A percentile compares a stretch with the other conserved stretches of the same genome.
Conservation (phyloP, 1,284 basidiomycete genomes). For the Moesziomyces aphidis region DNA sequence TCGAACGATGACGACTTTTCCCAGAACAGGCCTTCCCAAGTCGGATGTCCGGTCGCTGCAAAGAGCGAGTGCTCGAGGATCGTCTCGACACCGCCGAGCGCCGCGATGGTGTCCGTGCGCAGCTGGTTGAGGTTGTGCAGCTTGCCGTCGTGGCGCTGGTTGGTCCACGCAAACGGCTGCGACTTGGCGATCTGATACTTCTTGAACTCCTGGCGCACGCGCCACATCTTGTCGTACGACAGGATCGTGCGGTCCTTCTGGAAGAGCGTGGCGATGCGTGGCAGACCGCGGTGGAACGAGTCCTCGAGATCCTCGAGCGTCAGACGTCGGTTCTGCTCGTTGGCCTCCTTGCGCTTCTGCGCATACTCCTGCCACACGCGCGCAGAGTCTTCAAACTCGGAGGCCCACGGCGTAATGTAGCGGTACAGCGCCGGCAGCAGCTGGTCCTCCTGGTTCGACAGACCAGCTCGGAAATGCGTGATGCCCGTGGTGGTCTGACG, state of each 20-base stretch:
- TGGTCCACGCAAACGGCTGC: conserved; percentile 99
- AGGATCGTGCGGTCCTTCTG: conserved; percentile 97
- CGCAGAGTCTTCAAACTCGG: conserved; percentile 96
- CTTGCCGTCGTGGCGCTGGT: conserved; percentile 96
- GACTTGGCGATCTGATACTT: conserved; percentile 88
- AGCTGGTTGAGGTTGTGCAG: conserved; percentile 98
- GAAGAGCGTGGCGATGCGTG: conserved; percentile 96
- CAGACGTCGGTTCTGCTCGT: conserved; percentile 94
- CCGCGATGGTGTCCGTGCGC: conserved; percentile 98
- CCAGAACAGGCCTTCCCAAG: conserved; percentile 74
- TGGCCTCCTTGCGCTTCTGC: conserved; percentile 98
- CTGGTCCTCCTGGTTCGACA: conserved; percentile 77
- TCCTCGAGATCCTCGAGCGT: conserved; percentile 98
- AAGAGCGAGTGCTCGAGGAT: conserved; percentile 97
- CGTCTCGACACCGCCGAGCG: conserved; percentile 95
- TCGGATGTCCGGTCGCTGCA: conserved; percentile 90
- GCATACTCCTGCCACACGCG: conserved; percentile 99
- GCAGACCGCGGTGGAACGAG: conserved; percentile 98
- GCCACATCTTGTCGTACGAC: conserved; percentile 96
- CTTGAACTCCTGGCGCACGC: conserved; percentile 89
- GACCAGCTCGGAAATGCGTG: conserved; percentile 96
- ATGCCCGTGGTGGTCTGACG: conserved; percentile 92
- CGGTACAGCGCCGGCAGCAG: conserved; percentile 92
- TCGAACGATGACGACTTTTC: conserved; percentile 79
- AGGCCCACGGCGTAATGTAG: conserved; percentile 98